Base-by-base conservation (phyloP, 1,139 yeast species). In the Yamadazyma taylorii region DNA sequence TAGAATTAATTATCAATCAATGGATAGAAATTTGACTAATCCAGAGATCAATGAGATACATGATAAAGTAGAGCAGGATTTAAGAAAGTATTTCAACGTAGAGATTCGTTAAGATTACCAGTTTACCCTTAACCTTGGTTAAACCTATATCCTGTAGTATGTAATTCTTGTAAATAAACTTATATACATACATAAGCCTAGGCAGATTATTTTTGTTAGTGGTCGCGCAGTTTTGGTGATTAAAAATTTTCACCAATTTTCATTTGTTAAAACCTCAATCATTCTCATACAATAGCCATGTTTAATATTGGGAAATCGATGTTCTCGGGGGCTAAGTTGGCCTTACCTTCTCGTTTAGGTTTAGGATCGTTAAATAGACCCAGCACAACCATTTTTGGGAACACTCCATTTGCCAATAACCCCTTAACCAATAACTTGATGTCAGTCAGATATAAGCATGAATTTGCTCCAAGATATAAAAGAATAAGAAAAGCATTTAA, bases 21-120 rank as follows among this genome's bases (percentile, higher is more conserved):
- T 94, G 97, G 97, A 92, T 53, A 75, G 96, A 54, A 85, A 84
- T 43, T 70, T 92, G 48, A 88, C 95, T 24, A 86, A 85, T 56
- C 79, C 75, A 1, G 97, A 89, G 57, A 75, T 90, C 42, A 89
- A 89, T 55, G 67, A 56, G 1, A 66, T 87, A 35, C 96, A 90
- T 54, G 73, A 73, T 6, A 58, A 66, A 34, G 87, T 89, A 14
- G 79, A 85, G 48, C 48, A 60, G 1, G 76, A 75, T 24, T 69
- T 89, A 50, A 66, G 67, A 15, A 55, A 66, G 3, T 65, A 60
- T 38, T 84, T 74, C 53, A 67, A 71, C 8, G 81, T 89, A 12
- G 81, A 80, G 49, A 65, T 89, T 42, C 74, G 95, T 48, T 82
- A 62, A 50, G n/a, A n/a, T n/a, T n/a, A n/a, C n/a, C n/a, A n/a